Evolutionary conservation across 1,139 yeast species (phyloP).

Genomic region (Candida tropicalis): DNA sequence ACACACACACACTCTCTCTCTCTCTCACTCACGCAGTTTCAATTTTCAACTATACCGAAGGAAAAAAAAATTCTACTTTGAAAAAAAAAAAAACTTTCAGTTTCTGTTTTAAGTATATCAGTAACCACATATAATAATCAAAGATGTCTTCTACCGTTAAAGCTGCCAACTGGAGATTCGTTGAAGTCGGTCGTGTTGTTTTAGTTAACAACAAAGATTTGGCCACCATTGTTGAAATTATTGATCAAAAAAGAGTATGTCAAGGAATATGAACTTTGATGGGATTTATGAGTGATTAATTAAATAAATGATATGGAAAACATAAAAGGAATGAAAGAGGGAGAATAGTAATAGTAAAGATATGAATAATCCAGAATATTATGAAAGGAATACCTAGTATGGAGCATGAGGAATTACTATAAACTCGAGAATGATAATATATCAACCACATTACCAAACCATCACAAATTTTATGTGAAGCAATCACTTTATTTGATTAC

Average conservation of each 20-base stretch:
- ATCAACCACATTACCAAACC: no score
- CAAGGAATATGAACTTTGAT: constrained; percentile 6
- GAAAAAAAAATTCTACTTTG: neutral
- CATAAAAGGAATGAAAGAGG: neutral
- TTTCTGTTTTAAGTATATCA: constrained; percentile 6
- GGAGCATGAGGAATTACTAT: no score
- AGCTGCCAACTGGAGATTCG: constrained; percentile 99
- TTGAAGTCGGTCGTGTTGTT: constrained; percentile 99
- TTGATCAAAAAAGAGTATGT: constrained; percentile 98
- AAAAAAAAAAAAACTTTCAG: constrained; percentile 8
- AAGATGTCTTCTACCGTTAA: constrained; percentile 69
- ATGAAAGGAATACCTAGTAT: no score
- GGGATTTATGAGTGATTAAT: neutral
- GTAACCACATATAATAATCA: constrained; percentile 12
- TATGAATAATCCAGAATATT: no score
- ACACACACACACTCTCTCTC: neutral
- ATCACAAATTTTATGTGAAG: no score
- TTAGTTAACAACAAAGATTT: constrained; percentile 80
- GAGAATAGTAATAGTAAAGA: neutral
- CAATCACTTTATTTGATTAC: no score
- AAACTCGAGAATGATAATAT: no score
- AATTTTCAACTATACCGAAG: constrained; percentile 3
- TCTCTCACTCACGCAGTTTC: neutral
- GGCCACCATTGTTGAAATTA: constrained; percentile 96
- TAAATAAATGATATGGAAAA: no score